Base-by-base conservation (phyloP, 2,329 filamentous ascomycete species). In the Tolypocladium pustulatum region DNA sequence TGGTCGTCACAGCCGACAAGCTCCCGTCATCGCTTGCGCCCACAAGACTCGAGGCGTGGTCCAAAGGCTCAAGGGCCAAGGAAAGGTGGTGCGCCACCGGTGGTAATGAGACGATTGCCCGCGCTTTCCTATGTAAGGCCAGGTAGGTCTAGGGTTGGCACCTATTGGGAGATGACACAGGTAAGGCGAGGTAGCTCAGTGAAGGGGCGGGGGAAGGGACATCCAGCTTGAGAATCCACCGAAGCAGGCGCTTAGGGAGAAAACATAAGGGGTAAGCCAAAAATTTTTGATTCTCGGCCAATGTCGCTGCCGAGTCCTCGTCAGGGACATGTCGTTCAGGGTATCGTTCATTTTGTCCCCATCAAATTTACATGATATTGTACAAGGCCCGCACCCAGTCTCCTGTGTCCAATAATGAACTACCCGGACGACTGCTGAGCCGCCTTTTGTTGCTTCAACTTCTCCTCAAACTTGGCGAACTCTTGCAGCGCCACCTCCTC, bases 381-480 rank as follows among this genome's bases (percentile, higher is more conserved):
- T 56, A 56, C 55, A 56, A 13, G 13, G 22, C 32, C 49, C 30
- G n/a, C 30, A 15, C 32, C 20, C n/a, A 20, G 27, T 40, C 27
- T 43, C 22, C 34, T 6, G 30, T 7, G 2, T 38, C 49, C 55
- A 56, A 53, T 25, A 27, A 22, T 6, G 3, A 15, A 10, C 36
- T 54, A 61, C 8, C 34, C 49, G 20, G 52, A 30, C n/a, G 34
- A 60, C 61, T 52, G 61, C 63, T 40, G 62, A 52, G 12, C 75
- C 75, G 56, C 25, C 68, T 81, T 82, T 64, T 84, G 80, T 61
- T 77, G 75, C 69, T 78, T 81, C 58, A 85, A 72, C 73, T 84
- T 97, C 77, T 97, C 90, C 72, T 97, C 93, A 70, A 97, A 97
- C 74, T 90, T 94, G 64, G 88, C 90, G 75, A 99, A 97, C 69